phyloP scores from a whole-genome alignment of 2,329 filamentous ascomycete genomes.

The Trichoderma arundinaceum region DNA sequence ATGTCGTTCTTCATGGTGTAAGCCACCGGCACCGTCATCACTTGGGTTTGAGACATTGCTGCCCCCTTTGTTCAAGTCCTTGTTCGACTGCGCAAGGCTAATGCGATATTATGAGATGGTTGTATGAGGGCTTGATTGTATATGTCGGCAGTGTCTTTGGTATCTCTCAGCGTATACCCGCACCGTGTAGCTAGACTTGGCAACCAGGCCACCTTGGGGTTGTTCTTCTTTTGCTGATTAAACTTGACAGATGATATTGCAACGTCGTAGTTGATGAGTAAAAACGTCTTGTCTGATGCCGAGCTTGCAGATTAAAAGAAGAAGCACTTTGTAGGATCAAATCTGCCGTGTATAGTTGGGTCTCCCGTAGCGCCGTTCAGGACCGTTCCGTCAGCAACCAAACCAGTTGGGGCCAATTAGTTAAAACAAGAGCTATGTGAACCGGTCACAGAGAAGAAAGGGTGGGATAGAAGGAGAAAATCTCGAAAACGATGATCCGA shows the following conservation, averaged over 20 bases:
- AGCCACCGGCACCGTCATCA: slow-evolving; percentile 50
- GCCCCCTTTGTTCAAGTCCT: background rate
- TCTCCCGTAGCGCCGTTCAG: slow-evolving; percentile 42
- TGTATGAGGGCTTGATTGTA: background rate
- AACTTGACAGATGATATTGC: background rate
- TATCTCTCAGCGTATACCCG: background rate
- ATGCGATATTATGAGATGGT: background rate
- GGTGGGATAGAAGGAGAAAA: slow-evolving; percentile 30
- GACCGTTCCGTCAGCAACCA: slow-evolving; percentile 63
- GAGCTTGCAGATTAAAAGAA: background rate
- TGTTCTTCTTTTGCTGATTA: background rate
- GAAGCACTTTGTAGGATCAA: background rate
- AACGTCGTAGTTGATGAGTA: background rate
- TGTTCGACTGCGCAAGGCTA: background rate
- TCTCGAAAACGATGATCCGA: background rate
- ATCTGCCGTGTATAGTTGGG: background rate
- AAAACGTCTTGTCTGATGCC: background rate
- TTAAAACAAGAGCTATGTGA: slow-evolving; percentile 41
- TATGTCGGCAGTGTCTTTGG: background rate
- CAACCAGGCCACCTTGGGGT: too few species aligned
- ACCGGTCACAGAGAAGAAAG: slow-evolving; percentile 43
- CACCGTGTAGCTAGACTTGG: background rate
- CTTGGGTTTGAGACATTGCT: slow-evolving; percentile 58
- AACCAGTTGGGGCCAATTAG: slow-evolving; percentile 57
- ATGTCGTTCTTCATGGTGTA: slow-evolving; percentile 61